These are phyloP conservation scores for Taiozyma sp. DNA, from an alignment of 1,139 yeast genomes.

Conservation along the genomic window DNA sequence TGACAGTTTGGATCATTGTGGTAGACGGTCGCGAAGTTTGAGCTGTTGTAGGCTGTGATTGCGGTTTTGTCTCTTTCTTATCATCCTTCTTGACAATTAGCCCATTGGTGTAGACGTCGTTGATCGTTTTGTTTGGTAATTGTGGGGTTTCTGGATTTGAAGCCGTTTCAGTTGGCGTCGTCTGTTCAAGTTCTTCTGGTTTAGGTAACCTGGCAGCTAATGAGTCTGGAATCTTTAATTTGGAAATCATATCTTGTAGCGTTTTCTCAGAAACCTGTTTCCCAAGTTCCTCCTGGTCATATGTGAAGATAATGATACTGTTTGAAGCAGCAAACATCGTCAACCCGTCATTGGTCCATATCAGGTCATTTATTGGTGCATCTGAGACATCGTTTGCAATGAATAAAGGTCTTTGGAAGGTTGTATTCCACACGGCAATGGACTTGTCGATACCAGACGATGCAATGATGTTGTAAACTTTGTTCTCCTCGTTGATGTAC, in stretches of 20 bases:
- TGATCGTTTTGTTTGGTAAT: not conserved
- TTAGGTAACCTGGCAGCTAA: constrained; percentile 14
- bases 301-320: constrained; percentile 44
- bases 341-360: constrained; percentile 58
- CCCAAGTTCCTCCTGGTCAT: constrained; percentile 56
- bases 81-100: not conserved
- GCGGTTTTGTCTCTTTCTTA: not conserved
- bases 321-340: constrained; percentile 47
- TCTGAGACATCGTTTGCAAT: constrained; percentile 62
- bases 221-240: constrained; percentile 24
- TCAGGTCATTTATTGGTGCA: constrained; percentile 64
- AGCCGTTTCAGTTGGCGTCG: not conserved
- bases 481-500: constrained; percentile 28
- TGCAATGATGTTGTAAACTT: constrained; percentile 62
- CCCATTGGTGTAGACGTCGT: not conserved
- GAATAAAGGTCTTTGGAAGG: constrained; percentile 66
- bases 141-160: not conserved
- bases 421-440: constrained; percentile 83
- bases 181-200: not conserved
- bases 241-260: constrained; percentile 16
- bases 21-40: not conserved
- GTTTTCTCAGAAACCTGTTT: constrained; percentile 21
- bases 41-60: not conserved
- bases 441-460: constrained; percentile 85
- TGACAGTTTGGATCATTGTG: constrained; percentile 1